Evolutionary conservation across 257 asterid species (phyloP).

Genomic region (Solanum neorickii): DNA sequence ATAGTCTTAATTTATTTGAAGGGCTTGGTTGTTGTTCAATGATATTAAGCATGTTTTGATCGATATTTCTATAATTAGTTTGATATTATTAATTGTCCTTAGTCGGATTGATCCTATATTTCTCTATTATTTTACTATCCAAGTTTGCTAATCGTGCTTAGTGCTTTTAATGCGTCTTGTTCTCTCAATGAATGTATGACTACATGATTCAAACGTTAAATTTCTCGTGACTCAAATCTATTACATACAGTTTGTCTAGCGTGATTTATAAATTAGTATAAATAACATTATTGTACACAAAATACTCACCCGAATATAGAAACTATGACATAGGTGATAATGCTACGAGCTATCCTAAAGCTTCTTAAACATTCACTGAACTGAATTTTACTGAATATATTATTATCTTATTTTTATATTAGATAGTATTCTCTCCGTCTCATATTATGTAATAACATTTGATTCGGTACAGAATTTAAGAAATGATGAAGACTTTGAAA

Average conservation of each 20-base stretch:
- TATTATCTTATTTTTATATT: not conserved
- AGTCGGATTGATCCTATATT: not conserved
- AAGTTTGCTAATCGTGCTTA: not conserved
- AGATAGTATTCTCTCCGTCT: not conserved
- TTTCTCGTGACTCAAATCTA: too few species aligned
- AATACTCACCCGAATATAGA: not conserved
- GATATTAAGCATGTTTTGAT: not conserved
- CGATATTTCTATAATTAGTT: not conserved
- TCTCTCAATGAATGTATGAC: not conserved
- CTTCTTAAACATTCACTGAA: too few species aligned
- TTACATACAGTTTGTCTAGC: not conserved
- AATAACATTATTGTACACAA: fast-evolving
- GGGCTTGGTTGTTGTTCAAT: not conserved
- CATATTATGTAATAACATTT: too few species aligned
- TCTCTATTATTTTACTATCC: not conserved
- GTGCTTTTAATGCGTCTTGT: not conserved
- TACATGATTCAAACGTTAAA: not conserved
- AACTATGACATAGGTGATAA: not conserved
- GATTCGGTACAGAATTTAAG: fast-evolving
- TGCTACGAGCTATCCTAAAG: not conserved
- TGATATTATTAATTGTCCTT: not conserved
- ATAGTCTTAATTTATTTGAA: not conserved
- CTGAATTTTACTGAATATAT: not conserved
- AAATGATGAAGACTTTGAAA: too few species aligned
- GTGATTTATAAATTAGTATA: too few species aligned